A percentile compares a stretch with the other conserved stretches of the same genome.
These are phyloP conservation scores for Plantago elongata DNA, from an alignment of 257 asterid species.

Conservation along the genomic window DNA sequence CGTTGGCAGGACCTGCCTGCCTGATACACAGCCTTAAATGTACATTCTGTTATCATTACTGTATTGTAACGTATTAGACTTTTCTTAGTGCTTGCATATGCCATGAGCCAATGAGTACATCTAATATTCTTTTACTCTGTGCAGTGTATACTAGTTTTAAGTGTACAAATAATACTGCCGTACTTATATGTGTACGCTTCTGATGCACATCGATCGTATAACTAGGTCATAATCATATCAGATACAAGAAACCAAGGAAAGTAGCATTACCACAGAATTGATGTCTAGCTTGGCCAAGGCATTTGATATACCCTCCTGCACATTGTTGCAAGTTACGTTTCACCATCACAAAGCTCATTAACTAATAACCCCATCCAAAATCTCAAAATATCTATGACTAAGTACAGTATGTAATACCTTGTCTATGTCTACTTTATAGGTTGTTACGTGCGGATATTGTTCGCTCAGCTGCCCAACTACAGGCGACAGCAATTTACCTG, in stretches of 20 bases:
- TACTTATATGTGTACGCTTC: not conserved
- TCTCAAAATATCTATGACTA: slow-evolving; percentile 8
- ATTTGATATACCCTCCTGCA: slow-evolving; percentile 73
- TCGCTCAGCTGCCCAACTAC: slow-evolving; percentile 71
- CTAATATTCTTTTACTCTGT: not conserved
- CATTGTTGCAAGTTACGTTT: slow-evolving; percentile 18
- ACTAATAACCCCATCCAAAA: not conserved
- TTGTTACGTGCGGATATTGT: slow-evolving; percentile 85
- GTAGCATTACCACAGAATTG: slow-evolving; percentile 62
- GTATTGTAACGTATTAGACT: no score
- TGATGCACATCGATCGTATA: not conserved
- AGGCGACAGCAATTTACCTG: slow-evolving; percentile 85
- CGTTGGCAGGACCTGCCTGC: no score
- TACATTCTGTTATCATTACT: no score
- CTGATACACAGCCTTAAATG: no score
- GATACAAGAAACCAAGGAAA: slow-evolving; percentile 9
- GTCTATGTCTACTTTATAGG: slow-evolving; percentile 87
- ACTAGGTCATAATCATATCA: not conserved
- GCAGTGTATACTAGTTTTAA: not conserved
- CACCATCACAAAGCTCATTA: not conserved
- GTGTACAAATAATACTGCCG: no score
- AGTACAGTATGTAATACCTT: slow-evolving; percentile 38
- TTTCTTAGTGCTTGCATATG: no score
- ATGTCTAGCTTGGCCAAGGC: slow-evolving; percentile 60
- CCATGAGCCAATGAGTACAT: not conserved